These are phyloP conservation scores for Cupressus sempervirens DNA, from an alignment of 75 land plant species.

Conservation along the genomic window DNA sequence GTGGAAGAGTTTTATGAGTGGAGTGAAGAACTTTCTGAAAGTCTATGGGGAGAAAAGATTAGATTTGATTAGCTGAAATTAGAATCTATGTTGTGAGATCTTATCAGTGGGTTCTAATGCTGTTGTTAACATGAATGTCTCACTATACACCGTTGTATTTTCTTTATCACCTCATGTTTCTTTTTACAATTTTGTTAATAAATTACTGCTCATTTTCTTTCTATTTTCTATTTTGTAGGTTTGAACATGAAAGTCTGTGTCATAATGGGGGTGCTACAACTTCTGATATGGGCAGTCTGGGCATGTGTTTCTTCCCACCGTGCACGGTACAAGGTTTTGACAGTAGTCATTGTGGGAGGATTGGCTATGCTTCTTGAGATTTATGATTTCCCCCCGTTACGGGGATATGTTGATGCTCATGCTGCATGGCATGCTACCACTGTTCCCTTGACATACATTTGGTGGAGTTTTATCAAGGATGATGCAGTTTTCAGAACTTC, in stretches of 20 bases:
- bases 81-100: background rate
- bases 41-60: background rate
- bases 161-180: too few species aligned
- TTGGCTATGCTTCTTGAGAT: constrained; percentile 77
- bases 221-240: constrained; percentile 38
- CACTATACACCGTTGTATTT: background rate
- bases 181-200: too few species aligned
- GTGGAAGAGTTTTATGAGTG: too few species aligned
- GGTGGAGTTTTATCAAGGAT: constrained; percentile 94
- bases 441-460: constrained; percentile 75
- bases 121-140: background rate
- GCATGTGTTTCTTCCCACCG: constrained; percentile 66
- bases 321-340: constrained; percentile 73
- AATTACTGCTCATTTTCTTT: background rate
- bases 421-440: constrained; percentile 83
- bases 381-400: constrained; percentile 87
- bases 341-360: constrained; percentile 61
- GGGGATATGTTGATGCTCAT: constrained; percentile 84
- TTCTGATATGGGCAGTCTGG: constrained; percentile 84
- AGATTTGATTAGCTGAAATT: background rate
- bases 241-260: constrained; percentile 86
- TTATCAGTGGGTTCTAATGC: background rate
- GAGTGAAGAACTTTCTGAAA: too few species aligned
- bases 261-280: constrained; percentile 53
- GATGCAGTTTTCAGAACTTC: constrained; percentile 69